A percentile compares a stretch with the other conserved stretches of the same genome.
These are phyloP conservation scores for Vickermania ingenoplastis DNA, from an alignment of 208 protist genomes.

Conservation along the genomic window DNA sequence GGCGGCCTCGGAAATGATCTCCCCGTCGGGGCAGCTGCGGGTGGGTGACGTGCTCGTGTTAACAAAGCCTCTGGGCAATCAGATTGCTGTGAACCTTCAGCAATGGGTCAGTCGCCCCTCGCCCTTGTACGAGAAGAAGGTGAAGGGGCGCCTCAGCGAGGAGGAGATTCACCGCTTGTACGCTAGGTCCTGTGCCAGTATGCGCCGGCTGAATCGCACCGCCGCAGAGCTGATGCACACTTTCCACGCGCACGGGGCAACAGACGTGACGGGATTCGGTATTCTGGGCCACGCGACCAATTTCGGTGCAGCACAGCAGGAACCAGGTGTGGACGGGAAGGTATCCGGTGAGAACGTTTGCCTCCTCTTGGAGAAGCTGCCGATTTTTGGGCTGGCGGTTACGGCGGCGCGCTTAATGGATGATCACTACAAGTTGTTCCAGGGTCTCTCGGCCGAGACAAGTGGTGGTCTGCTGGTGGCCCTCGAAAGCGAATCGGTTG, in stretches of 20 bases:
- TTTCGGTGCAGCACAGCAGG: constrained; percentile 78
- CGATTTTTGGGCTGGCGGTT: constrained; percentile 80
- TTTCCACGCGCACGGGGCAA: constrained; percentile 85
- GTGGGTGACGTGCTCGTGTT: constrained; percentile 91
- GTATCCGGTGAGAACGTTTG: constrained; percentile 9
- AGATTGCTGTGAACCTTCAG: constrained; percentile 91
- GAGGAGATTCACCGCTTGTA: constrained; percentile 80
- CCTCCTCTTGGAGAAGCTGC: constrained; percentile 80
- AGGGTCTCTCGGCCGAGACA: constrained; percentile 91
- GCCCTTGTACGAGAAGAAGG: constrained; percentile 48
- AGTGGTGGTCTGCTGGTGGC: constrained; percentile 92
- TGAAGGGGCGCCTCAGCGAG: constrained; percentile 36
- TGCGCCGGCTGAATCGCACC: constrained; percentile 86
- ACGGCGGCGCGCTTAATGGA: constrained; percentile 63
- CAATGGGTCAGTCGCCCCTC: constrained; percentile 84
- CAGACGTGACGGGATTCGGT: constrained; percentile 96
- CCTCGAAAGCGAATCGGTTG: constrained; percentile 35
- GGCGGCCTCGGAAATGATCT: constrained; percentile 76
- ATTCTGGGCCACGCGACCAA: constrained; percentile 93
- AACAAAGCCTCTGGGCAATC: constrained; percentile 94
- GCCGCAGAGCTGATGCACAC: constrained; percentile 85
- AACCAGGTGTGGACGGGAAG: neutral
- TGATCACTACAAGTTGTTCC: constrained; percentile 83
- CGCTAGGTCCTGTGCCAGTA: constrained; percentile 57
- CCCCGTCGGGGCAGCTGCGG: constrained; percentile 55